Evolutionary conservation across 768 basidiomycete species (phyloP), one percentile per base, ranked within the genome.

Genomic region (Rhizopogon rudus): DNA sequence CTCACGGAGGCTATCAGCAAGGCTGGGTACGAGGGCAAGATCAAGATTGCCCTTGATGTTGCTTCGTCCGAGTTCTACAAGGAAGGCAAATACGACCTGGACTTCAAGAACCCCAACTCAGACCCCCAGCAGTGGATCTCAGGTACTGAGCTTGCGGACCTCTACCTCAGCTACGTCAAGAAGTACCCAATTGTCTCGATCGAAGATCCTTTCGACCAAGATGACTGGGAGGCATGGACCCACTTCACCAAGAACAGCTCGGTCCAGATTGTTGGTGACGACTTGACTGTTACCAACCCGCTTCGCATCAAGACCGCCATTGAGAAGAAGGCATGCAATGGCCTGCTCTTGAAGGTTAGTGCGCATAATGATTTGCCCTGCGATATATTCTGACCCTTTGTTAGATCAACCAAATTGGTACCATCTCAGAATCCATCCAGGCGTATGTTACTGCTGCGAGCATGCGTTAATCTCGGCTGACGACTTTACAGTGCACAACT

Each of bases 51-150:
- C 57, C 91, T 99, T 61, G 96, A 97, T 66, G 95, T 97, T 61
- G 97, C 97, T 54, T 97, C 95, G 2, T 98, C 96, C 72, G 97
- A 99, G 75, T 99, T 99, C 82, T 99, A 93, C 87, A 98, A 97
- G 85, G 94, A 98, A 5, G 96, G 95, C 65, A 98, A 98, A 78
- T 99, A 99, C 75, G 96, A 98, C 69, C 77, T 98, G 59, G 94
- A 98, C 80, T 94, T 93, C 83, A 94, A 99, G 84, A 98, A 98
- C 84, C 91, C 96, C 73, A 97, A 99, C 80, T 97, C 95, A 51
- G 96, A 99, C 77, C 83, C 91, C 43, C 87, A 85, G 76, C 96
- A 98, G 75, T 97, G 91, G 93, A 88, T 98, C 75, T 78, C 90
- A 39, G 97, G 96, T 61, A 76, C 79, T 51, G 83, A 98, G 77